These are phyloP conservation scores for Poteriospumella lacustris DNA, from an alignment of 108 stramenopile genomes.

Conservation along the genomic window DNA sequence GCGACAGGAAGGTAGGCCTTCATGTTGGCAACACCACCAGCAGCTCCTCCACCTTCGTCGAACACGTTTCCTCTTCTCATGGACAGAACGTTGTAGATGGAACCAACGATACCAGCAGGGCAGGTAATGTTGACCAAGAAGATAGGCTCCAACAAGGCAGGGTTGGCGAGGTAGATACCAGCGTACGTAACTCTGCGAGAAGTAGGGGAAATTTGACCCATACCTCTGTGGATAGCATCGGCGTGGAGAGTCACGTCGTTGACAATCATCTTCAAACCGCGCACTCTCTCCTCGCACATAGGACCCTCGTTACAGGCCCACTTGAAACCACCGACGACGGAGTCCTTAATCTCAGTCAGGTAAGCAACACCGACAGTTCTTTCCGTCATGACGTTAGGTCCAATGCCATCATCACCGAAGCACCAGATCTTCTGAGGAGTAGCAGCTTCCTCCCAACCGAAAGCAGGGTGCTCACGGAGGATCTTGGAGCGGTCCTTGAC, in stretches of 20 bases:
- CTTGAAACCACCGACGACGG: conserved; percentile 95
- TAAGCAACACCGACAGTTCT: conserved; percentile 99
- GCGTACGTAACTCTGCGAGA: conserved; percentile 96
- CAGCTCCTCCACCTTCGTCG: conserved; percentile 92
- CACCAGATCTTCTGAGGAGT: conserved; percentile 93
- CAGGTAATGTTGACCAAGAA: conserved; percentile 97
- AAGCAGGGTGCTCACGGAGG: conserved; percentile 37
- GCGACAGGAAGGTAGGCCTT: conserved; percentile 98
- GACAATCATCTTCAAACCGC: conserved; percentile 90
- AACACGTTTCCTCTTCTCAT: conserved; percentile 98
- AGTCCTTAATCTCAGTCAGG: conserved; percentile 98
- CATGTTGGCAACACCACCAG: conserved; percentile 93
- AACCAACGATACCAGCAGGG: conserved; percentile 97
- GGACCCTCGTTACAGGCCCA: conserved; percentile 96
- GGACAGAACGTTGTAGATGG: conserved; percentile 97
- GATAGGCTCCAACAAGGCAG: conserved; percentile 92
- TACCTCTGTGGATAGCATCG: conserved; percentile 99
- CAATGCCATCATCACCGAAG: conserved; percentile 97
- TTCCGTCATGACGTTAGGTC: conserved; percentile 95
- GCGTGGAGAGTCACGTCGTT: conserved; percentile 99
- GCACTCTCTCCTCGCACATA: conserved; percentile 95
- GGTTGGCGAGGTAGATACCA: conserved; percentile 79
- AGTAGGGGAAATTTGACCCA: conserved; percentile 99
- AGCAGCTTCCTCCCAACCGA: conserved; percentile 91
- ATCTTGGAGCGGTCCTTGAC: conserved; percentile 21